Conservation (phyloP, 2,329 filamentous ascomycete genomes). For the Malbranchea zuffiana region DNA sequence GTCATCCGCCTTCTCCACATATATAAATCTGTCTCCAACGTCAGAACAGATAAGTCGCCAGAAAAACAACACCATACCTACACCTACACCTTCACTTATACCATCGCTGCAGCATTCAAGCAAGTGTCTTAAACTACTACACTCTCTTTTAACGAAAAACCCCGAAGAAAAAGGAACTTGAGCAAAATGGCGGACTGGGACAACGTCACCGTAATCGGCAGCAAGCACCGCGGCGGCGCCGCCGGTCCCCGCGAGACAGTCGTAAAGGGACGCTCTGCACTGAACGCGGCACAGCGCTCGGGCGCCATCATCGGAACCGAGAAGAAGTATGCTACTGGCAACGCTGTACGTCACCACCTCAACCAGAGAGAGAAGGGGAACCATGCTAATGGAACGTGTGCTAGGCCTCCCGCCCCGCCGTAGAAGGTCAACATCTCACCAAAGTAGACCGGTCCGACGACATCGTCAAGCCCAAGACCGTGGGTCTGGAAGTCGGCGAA, state of each 20-base stretch:
- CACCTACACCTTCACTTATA: neutral
- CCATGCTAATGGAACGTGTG: slow-evolving; percentile 24
- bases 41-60: too few species aligned
- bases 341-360: slow-evolving; percentile 52
- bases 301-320: slow-evolving; percentile 72
- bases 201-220: slow-evolving; percentile 81
- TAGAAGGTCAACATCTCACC: slow-evolving; percentile 87
- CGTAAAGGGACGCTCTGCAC: slow-evolving; percentile 66
- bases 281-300: slow-evolving; percentile 80
- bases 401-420: slow-evolving; percentile 33
- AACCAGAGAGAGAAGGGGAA: slow-evolving; percentile 6
- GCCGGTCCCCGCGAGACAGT: slow-evolving; percentile 73
- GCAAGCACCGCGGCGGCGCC: slow-evolving; percentile 59
- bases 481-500: slow-evolving; percentile 68
- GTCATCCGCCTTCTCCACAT: slow-evolving; percentile 5
- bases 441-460: slow-evolving; percentile 97
- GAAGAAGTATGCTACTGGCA: slow-evolving; percentile 77
- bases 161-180: neutral
- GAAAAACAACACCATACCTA: neutral
- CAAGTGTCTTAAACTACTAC: neutral
- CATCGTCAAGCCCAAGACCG: slow-evolving; percentile 91
- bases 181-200: slow-evolving; percentile 70
- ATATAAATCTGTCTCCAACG: too few species aligned
- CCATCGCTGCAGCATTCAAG: neutral
- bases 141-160: neutral